Base-by-base conservation (phyloP, 345 rosid genomes). In the Combretum micranthum region DNA sequence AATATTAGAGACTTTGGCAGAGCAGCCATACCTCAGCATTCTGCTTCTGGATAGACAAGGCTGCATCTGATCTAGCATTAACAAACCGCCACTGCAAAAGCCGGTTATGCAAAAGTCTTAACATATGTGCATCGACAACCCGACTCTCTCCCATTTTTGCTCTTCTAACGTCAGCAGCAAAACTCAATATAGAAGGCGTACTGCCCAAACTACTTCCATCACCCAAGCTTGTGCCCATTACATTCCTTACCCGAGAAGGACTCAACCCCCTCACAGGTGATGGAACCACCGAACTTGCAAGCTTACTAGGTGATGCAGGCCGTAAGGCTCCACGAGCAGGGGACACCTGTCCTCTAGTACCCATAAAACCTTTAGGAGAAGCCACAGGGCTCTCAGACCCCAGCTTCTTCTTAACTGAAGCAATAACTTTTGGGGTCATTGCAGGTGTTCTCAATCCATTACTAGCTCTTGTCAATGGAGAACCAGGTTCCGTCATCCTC, bases 51-150 rank as follows among this genome's bases (percentile, higher is more conserved):
- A 70, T 66, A 37, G 79, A 73, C 44, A 81, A 37, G 56, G 86
- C 68, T 53, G 71, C 65, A 66, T 82, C 87, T 52, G 83, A 82
- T 68, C 91, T 77, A 53, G 97, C 99, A 76, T 84, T 89, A 43
- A 74, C 78, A 71, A 84, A 85, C 50, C 89, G 83, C 96, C 89
- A 89, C 13, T 93, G 97, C 77, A 93, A 56, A 74, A 84, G 56
- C 55, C 83, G 78, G 71, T 86, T 93, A 64, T 89, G 78, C 19
- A 85, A 70, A 47, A 85, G 75, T 71, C 87, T 87, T 73, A 85
- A 64, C 68, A 68, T 42, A 66, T 89, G 97, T 59, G 84, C 88
- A 69, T 93, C 87, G 48, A 52, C 66, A 52, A 80, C 69, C 58
- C 77, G 72, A 51, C 69, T 78, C 69, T 81, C 97, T 52, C 93